Evolutionary conservation across 208 protist species (phyloP).

Genomic region (Crithidia bombi): DNA sequence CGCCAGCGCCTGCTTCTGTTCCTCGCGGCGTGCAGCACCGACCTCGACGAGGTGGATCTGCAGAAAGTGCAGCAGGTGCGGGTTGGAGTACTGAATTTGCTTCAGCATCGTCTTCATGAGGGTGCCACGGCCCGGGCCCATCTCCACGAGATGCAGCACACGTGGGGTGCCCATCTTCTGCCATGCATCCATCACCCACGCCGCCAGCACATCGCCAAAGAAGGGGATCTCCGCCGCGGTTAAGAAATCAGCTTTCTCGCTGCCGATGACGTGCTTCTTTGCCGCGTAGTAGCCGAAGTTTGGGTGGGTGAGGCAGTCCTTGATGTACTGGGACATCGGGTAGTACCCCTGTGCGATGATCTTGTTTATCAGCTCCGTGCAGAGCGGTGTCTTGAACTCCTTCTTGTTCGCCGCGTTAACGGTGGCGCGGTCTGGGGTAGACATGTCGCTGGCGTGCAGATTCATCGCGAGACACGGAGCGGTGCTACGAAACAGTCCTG

Average conservation of each 20-base stretch:
- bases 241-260: constrained; percentile 89
- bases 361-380: constrained; percentile 84
- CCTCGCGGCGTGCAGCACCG: constrained; percentile 76
- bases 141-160: constrained; percentile 88
- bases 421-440: constrained; percentile 82
- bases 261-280: constrained; percentile 88
- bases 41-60: constrained; percentile 90
- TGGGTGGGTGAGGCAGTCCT: constrained; percentile 90
- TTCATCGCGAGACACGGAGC: constrained; percentile 41
- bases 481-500: constrained; percentile 22
- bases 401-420: constrained; percentile 80
- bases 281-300: constrained; percentile 89
- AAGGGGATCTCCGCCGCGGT: constrained; percentile 92
- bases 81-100: constrained; percentile 84
- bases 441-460: constrained; percentile 88
- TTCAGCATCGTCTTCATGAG: constrained; percentile 90
- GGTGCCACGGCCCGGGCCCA: constrained; percentile 86
- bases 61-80: constrained; percentile 90
- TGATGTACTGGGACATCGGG: constrained; percentile 91
- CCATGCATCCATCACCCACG: constrained; percentile 91
- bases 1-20: constrained; percentile 81
- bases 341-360: constrained; percentile 88
- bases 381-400: constrained; percentile 88
- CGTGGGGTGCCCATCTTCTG: constrained; percentile 92
- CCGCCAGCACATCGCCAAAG: constrained; percentile 90